phyloP scores from a whole-genome alignment of 345 rosid species.

The Zanthoxylum bungeanum region DNA sequence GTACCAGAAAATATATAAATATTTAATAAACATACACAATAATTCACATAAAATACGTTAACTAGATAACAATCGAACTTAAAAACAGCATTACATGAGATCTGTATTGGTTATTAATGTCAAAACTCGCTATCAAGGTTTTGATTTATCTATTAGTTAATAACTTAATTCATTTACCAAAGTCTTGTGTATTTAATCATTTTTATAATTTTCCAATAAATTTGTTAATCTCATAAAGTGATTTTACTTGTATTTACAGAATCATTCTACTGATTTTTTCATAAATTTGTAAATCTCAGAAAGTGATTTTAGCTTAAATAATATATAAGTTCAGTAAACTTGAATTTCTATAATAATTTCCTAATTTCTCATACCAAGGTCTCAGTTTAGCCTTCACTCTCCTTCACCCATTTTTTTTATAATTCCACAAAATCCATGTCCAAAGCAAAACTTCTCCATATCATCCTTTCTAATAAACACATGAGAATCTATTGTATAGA shows the following conservation, averaged over 20 bases:
- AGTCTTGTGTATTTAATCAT: not conserved
- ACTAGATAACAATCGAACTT: not conserved
- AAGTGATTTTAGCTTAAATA: not conserved
- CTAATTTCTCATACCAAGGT: not conserved
- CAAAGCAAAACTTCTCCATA: not conserved
- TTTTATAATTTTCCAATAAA: not conserved
- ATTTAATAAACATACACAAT: not conserved
- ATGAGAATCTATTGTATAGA: not conserved
- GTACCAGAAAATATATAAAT: not conserved
- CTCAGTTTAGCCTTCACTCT: not conserved
- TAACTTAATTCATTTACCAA: not conserved
- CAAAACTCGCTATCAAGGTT: not conserved
- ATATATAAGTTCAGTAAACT: not conserved
- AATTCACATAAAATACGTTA: not conserved
- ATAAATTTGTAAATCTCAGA: not conserved
- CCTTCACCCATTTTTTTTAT: not conserved
- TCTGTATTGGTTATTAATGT: not conserved
- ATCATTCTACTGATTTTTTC: not conserved
- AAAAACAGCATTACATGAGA: not conserved
- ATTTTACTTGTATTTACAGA: not conserved
- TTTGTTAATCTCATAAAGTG: not conserved
- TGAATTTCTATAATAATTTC: not conserved
- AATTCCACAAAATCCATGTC: not conserved
- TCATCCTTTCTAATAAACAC: not conserved
- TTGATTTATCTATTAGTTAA: not conserved